Evolutionary conservation across 768 basidiomycete species (phyloP).

Genomic region (Xerocomus spinulosus): DNA sequence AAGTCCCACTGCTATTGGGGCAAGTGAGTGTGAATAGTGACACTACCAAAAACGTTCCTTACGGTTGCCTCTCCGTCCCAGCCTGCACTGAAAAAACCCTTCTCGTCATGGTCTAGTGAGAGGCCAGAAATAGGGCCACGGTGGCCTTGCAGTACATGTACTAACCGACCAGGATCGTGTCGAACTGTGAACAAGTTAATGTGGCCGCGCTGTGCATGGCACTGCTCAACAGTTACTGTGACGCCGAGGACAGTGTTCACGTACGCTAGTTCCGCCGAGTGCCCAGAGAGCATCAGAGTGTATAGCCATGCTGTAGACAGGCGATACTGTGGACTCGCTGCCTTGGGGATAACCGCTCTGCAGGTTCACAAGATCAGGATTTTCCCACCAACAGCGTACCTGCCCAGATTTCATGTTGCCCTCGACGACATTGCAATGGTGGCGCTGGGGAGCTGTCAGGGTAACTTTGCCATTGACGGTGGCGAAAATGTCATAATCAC

Average conservation of each 20-base stretch:
- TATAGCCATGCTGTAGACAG: conserved; percentile 88
- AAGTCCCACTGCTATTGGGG: conserved; percentile 90
- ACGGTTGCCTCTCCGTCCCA: conserved; percentile 93
- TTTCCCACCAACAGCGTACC: conserved; percentile 89
- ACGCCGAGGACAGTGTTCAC: conserved; percentile 26
- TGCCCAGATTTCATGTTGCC: conserved; percentile 89
- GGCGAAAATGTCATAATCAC: conserved; percentile 87
- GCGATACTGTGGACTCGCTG: conserved; percentile 52
- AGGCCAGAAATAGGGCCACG: conserved; percentile 82
- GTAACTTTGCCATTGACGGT: conserved; percentile 85
- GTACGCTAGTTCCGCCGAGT: conserved; percentile 80
- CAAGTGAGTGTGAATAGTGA: conserved; percentile 5
- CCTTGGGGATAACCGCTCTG: conserved; percentile 32
- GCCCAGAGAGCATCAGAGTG: conserved; percentile 94
- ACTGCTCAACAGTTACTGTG: conserved; percentile 16
- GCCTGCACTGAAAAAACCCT: conserved; percentile 82
- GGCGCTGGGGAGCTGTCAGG: conserved; percentile 82
- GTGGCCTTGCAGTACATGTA: conserved; percentile 64
- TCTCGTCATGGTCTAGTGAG: conserved; percentile 74
- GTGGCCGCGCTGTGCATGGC: conserved; percentile 62
- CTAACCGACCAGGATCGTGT: conserved; percentile 81
- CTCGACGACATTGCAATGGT: conserved; percentile 87
- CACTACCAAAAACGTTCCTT: conserved; percentile 29
- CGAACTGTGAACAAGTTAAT: conserved; percentile 92
- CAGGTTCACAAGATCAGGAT: conserved; percentile 33